Conservation (phyloP, 2,329 filamentous ascomycete genomes). For the Diplodia sapinea region DNA sequence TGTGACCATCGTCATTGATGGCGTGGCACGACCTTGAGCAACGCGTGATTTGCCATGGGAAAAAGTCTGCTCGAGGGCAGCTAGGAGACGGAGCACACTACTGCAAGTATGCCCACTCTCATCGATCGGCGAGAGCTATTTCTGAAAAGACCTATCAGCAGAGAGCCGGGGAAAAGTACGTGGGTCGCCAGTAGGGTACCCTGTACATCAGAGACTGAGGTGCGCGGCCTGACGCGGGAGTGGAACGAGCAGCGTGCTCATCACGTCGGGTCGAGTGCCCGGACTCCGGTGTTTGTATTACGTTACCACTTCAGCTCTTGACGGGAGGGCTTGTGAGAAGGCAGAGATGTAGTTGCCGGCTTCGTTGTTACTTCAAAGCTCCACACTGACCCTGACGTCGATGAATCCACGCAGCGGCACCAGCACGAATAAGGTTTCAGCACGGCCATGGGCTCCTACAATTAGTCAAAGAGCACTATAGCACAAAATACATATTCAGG, state of each 20-base stretch:
- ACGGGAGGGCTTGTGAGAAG: not conserved
- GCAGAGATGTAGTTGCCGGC: constrained; percentile 15
- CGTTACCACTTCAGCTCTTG: not conserved
- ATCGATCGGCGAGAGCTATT: not conserved
- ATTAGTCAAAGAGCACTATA: not conserved
- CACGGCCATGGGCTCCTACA: constrained; percentile 1
- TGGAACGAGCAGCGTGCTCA: not conserved
- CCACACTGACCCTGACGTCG: not conserved
- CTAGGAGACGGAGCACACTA: not conserved
- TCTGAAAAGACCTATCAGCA: not conserved
- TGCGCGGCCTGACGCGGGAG: not conserved
- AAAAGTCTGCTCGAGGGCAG: not conserved
- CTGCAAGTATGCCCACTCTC: not conserved
- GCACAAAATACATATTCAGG: not conserved
- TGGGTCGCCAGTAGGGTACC: not conserved
- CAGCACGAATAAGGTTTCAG: not conserved
- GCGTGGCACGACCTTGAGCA: not conserved
- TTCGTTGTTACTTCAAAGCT: not conserved
- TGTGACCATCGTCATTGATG: constrained; percentile 1
- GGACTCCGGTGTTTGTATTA: not conserved
- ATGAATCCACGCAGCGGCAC: constrained; percentile 11
- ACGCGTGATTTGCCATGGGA: no score
- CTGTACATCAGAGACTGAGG: not conserved
- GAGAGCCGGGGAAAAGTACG: not conserved
- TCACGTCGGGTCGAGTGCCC: not conserved